Base-by-base conservation (phyloP, 1,284 basidiomycete species). In the Cutaneotrichosporon mucoides region DNA sequence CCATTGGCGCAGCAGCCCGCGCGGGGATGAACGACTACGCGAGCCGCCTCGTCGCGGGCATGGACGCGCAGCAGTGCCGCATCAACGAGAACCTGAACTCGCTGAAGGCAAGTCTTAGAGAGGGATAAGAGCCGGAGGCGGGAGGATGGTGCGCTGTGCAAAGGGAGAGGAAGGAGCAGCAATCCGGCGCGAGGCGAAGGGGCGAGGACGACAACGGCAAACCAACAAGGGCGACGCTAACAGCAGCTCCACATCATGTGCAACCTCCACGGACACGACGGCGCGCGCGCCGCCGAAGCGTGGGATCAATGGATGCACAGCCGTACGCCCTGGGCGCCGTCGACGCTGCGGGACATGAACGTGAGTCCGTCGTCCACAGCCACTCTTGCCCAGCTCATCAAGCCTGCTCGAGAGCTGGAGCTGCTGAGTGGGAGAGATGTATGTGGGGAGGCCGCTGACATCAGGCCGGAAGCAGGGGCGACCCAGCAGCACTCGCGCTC, bases 231-330 rank as follows among this genome's bases (percentile, higher is more conserved):
- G 24, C 24, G 9, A 44, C 10, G 46, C 54, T 55, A 24, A 55
- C 54, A 7, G 16, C 53, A 55, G 54, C 54, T 46, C 45, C 45
- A 48, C 24, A 55, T 55, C 46, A 48, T 55, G 43, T 55, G 54
- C 40, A 47, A 47, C 24, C 45, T 55, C 16, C 46, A 55, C 46
- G 54, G 54, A 12, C 54, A 55, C 33, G 45, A 47, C 13, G 38
- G 46, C 34, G 10, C 33, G 2, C 46, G 46, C 46, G 46, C 46
- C 4, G 33, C 46, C 11, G 33, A n/a, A 13, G 46, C 46, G 3
- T 48, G 46, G 46, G 34, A 36, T 11, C 33, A 12, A 11, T 48
- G 46, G 46, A 34, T 48, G 11, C 34, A 13, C 12, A 36, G 11
- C 12, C 46, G 46, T 13, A 48, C 33, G 6, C 46, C 46, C 11